Base-by-base conservation (phyloP, 805 yeast genomes). In the Scheffersomyces ergatensis region DNA sequence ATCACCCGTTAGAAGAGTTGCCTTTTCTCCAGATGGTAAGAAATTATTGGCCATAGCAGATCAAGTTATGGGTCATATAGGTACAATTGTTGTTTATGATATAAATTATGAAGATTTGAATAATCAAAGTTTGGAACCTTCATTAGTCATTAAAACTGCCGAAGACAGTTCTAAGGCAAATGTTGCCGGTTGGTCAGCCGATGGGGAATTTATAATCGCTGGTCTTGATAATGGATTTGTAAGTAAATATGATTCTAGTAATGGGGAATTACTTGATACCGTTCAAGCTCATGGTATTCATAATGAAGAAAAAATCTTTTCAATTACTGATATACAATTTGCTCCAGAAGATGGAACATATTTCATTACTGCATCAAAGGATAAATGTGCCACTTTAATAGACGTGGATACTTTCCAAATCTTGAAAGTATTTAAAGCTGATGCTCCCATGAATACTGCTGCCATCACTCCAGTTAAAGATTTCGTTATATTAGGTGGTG, bases 391-490 rank as follows among this genome's bases (percentile, higher is more conserved):
- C 5, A 74, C 78, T 45, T 69, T 93, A 45, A 71, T 87, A 39
- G 92, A 88, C 60, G 87, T 85, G 36, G 95, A 87, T 48, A 75
- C 82, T 37, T 73, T 93, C 46, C 76, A 81, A 48, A 59, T 82
- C 38, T 65, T 86, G 63, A 89, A 90, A 67, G 80, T 78, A 16
- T 93, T 75, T 65, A 78, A 76, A 53, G 83, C 96, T 5, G 97
- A 89, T 62, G 89, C 95, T 39, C 97, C 98, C 43, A 77, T 93
- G 76, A 93, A 93, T 74, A 80, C 96, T 27, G 98, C 98, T 15
- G 84, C 95, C 50, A 85, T 93, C 52, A 90, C 99, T 13, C 95
- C 98, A 19, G 74, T 82, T 43, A 93, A 93, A 70, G 92, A 93
- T 60, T 92, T 83, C 60, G 85, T 93, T 47, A 83, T 93, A 37